Evolutionary conservation across 2,329 filamentous ascomycete species (phyloP), one percentile per base, ranked within the genome.

Genomic region (Hymenoscyphus occultus): DNA sequence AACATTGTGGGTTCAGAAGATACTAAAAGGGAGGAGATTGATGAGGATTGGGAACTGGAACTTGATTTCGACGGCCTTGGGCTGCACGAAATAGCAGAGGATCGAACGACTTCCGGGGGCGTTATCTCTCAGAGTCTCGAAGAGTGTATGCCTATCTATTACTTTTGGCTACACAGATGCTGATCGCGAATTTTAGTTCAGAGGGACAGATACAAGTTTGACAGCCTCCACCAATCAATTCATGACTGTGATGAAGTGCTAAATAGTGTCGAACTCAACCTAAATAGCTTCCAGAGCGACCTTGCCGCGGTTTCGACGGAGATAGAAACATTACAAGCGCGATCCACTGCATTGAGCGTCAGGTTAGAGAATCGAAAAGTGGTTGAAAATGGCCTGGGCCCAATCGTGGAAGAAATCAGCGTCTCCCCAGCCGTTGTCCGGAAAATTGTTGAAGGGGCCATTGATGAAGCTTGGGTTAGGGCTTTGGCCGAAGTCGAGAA

Each of bases 251-350:
- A 99, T 77, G 90, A 96, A 75, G 92, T 98, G 60, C 84, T 98
- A 57, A 91, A 89, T 77, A 97, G 93, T 0, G 95, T 99, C 63
- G 94, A 99, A 79, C 88, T 86, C 39, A 98, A 97, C 76, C 83
- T 99, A 62, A 91, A 91, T 45, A 94, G 89, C 76, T 99, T 99
- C 75, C 93, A 96, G 75, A 91, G 93, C 66, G 96, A 99, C 77
- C 85, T 99, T 12, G 94, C 92, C 9, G 86, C 88, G 14, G 95
- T 99, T 13, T 97, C 95, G 1, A 90, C 93, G 6, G 95, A 99
- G 76, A 99, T 99, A 61, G 95, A 99, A 78, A 93, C 89, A 1
- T 80, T 99, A 51, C 95, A 99, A 78, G 88, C 90, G 61, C 87
- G 95, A 58, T 99, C 95, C 0, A 85, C 89, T 12, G 87, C 90